Percentiles rank a stretch among this genome's conserved stretches.
Conservation (phyloP, 805 yeast genomes). For the Candida adriatica region DNA sequence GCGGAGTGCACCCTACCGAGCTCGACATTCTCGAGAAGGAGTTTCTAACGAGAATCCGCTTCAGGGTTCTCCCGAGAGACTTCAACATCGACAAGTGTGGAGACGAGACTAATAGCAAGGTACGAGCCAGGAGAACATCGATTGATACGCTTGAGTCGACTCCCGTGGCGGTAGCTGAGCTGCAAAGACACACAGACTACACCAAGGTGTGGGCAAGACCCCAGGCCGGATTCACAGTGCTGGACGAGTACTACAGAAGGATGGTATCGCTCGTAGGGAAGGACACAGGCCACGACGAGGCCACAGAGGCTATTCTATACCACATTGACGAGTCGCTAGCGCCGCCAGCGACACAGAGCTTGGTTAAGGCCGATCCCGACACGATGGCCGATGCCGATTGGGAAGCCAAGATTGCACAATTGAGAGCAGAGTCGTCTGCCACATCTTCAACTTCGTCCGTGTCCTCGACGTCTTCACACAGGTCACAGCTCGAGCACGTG, state of each 20-base stretch:
- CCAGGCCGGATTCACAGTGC: constrained; percentile 32
- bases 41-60: constrained; percentile 71
- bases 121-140: constrained; percentile 15
- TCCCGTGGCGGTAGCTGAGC: neutral
- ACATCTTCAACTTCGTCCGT: neutral
- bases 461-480: too few species aligned
- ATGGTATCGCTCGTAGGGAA: constrained; percentile 45
- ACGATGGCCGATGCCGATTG: constrained; percentile 20
- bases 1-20: constrained; percentile 82
- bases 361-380: constrained; percentile 24
- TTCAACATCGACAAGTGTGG: constrained; percentile 32
- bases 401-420: neutral
- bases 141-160: constrained; percentile 11
- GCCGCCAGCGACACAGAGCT: constrained; percentile 1
- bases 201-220: constrained; percentile 9
- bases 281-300: constrained; percentile 10
- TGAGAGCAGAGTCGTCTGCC: neutral
- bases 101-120: constrained; percentile 19
- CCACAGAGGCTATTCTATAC: constrained; percentile 5
- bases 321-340: constrained; percentile 2
- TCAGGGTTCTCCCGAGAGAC: constrained; percentile 62
- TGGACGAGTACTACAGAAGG: constrained; percentile 41
- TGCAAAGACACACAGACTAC: neutral
- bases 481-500: too few species aligned
- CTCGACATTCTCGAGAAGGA: constrained; percentile 85